Conservation (phyloP, 345 rosid species). For the Dipteronia dyeriana region DNA sequence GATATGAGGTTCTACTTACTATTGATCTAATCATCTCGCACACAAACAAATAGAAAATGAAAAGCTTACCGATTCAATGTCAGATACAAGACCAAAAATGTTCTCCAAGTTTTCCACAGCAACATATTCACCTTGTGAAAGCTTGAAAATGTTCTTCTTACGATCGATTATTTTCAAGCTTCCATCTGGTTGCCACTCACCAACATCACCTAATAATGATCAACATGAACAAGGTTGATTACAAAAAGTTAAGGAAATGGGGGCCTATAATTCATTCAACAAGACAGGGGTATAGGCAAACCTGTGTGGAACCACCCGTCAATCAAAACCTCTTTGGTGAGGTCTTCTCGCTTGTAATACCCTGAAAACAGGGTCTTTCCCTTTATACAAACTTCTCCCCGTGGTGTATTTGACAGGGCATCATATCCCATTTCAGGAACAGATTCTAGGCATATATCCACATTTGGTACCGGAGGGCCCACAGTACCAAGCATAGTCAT, state of each 20-base stretch:
- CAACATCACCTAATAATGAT: constrained; percentile 71
- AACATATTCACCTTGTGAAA: constrained; percentile 98
- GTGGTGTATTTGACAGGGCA: constrained; percentile 77
- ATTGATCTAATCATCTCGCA: background rate
- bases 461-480: constrained; percentile 97
- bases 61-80: constrained; percentile 66
- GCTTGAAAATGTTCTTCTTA: constrained; percentile 93
- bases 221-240: constrained; percentile 2
- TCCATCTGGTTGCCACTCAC: constrained; percentile 98
- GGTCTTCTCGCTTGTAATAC: constrained; percentile 89
- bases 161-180: constrained; percentile 93
- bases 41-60: background rate
- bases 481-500: constrained; percentile 83
- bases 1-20: background rate
- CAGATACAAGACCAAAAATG: constrained; percentile 59
- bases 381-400: constrained; percentile 86
- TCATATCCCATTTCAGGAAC: constrained; percentile 97
- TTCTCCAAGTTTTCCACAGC: constrained; percentile 98
- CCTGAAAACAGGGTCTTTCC: constrained; percentile 84
- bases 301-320: constrained; percentile 99
- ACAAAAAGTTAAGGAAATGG: background rate
- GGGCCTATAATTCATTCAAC: background rate
- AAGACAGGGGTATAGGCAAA: constrained; percentile 15
- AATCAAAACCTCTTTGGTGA: constrained; percentile 72
- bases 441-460: constrained; percentile 84